Evolutionary conservation across 352 stramenopile species (phyloP).

Genomic region (Plasmopara viticola): DNA sequence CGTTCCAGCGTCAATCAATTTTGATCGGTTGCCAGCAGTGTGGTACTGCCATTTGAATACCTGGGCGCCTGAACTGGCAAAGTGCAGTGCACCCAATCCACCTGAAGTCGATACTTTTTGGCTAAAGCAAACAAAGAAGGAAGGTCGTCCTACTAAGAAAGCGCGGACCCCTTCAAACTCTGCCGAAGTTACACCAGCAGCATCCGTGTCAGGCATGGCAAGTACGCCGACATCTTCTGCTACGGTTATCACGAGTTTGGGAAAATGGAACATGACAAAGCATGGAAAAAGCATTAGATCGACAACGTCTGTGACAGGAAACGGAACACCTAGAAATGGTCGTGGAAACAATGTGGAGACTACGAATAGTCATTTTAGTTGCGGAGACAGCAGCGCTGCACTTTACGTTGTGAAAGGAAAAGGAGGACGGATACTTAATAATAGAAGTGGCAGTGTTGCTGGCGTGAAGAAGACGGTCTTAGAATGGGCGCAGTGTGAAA

Average conservation of each 20-base stretch:
- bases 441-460: slow-evolving; percentile 4
- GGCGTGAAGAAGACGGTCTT: slow-evolving; percentile 70
- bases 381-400: not conserved
- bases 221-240: slow-evolving; percentile 12
- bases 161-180: slow-evolving; percentile 18
- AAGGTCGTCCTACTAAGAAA: slow-evolving; percentile 50
- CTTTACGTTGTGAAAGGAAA: slow-evolving; percentile 16
- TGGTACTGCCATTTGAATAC: slow-evolving; percentile 86
- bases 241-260: slow-evolving; percentile 14
- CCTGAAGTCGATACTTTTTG: slow-evolving; percentile 65
- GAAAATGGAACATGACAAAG: slow-evolving; percentile 8
- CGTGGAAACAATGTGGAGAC: slow-evolving; percentile 4
- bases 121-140: slow-evolving; percentile 60
- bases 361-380: not conserved
- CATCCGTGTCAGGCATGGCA: slow-evolving; percentile 8
- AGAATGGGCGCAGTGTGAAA: slow-evolving; percentile 96
- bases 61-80: slow-evolving; percentile 66
- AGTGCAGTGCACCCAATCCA: slow-evolving; percentile 61
- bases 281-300: slow-evolving; percentile 22
- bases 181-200: slow-evolving; percentile 9
- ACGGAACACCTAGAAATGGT: slow-evolving; percentile 1
- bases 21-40: slow-evolving; percentile 82
- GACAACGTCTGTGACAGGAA: slow-evolving; percentile 13
- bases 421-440: slow-evolving; percentile 12
- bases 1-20: slow-evolving; percentile 87